phyloP scores from a whole-genome alignment of 352 stramenopile species.

The Phytophthora podocarpi region DNA sequence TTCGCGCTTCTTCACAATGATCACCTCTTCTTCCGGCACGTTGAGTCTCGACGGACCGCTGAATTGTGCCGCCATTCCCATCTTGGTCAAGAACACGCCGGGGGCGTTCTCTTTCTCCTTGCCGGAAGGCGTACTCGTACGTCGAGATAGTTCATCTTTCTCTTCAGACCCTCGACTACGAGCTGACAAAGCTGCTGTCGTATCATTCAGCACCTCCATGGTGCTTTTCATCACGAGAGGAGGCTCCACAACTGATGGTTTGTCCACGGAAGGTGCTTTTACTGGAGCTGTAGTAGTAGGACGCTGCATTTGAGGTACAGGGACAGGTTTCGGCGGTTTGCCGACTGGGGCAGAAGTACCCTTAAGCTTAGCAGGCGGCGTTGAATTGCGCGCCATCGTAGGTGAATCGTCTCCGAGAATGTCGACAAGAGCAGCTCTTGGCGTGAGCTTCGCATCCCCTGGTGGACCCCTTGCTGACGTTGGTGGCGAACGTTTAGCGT shows the following conservation, averaged over 20 bases:
- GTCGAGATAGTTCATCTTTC: constrained; percentile 18
- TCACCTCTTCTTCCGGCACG: constrained; percentile 69
- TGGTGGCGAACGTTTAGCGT: constrained; percentile 37
- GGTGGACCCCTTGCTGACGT: constrained; percentile 17
- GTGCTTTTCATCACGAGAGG: constrained; percentile 60
- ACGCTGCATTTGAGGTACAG: constrained; percentile 6
- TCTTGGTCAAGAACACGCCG: constrained; percentile 39
- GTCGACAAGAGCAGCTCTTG: constrained; percentile 46
- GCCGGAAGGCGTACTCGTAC: constrained; percentile 3
- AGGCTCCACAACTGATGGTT: constrained; percentile 31
- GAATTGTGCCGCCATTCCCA: constrained; percentile 59
- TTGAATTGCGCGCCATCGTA: constrained; percentile 1
- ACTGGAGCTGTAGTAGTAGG: constrained; percentile 16
- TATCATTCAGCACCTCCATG: constrained; percentile 76
- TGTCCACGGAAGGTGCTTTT: constrained; percentile 20
- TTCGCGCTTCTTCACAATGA: constrained; percentile 72
- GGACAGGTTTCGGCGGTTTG: constrained; percentile 33
- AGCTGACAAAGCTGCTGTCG: constrained; percentile 43
- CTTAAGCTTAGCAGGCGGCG: constrained; percentile 1
- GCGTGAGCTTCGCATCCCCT: constrained; percentile 36
- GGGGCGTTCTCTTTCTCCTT: constrained; percentile 15
- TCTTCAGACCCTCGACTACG: constrained; percentile 35
- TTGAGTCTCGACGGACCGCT: constrained; percentile 56
- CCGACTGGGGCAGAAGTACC: constrained; percentile 7
- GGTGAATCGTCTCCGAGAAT: constrained; percentile 43